Percentiles rank a stretch among this genome's conserved stretches.
phyloP scores from a whole-genome alignment of 805 yeast genomes.

The Kodamaea neixiangensis region DNA sequence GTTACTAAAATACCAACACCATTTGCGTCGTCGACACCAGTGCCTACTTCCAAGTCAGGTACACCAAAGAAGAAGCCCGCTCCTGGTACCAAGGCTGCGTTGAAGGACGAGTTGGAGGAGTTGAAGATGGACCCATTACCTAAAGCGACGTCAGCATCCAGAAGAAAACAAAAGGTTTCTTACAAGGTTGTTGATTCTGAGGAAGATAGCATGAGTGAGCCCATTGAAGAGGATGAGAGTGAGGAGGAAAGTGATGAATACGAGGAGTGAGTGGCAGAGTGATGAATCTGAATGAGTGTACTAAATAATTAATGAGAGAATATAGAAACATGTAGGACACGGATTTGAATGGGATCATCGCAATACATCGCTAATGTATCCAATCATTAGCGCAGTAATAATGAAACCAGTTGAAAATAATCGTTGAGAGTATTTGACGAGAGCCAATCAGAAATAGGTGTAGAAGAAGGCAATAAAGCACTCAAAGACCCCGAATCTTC shows the following conservation, averaged over 20 bases:
- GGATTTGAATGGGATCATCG: too few relatives aligned
- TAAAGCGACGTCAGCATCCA: conserved; percentile 1
- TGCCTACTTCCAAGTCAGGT: not conserved
- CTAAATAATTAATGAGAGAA: not conserved
- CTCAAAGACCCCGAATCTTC: too few relatives aligned
- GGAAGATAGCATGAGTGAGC: conserved; percentile 22
- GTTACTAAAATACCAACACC: not conserved
- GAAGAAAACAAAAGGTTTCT: conserved; percentile 9
- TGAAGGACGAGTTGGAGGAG: conserved; percentile 28
- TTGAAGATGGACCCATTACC: conserved; percentile 16
- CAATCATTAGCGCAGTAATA: too few relatives aligned
- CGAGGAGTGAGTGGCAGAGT: conserved; percentile 9
- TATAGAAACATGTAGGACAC: not conserved
- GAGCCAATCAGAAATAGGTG: too few relatives aligned
- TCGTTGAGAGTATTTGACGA: too few relatives aligned
- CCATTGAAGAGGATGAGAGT: conserved; percentile 10
- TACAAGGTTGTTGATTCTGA: conserved; percentile 19
- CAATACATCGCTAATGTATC: too few relatives aligned
- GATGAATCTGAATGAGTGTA: conserved; percentile 5
- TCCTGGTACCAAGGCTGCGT: conserved; percentile 11
- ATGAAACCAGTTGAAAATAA: too few relatives aligned
- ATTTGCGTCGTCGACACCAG: not conserved
- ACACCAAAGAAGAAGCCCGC: conserved; percentile 8
- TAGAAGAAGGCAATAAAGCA: too few relatives aligned
- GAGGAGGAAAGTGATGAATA: conserved; percentile 21